Evolutionary conservation across 208 protist species (phyloP).

Genomic region (Leishmania braziliensis): DNA sequence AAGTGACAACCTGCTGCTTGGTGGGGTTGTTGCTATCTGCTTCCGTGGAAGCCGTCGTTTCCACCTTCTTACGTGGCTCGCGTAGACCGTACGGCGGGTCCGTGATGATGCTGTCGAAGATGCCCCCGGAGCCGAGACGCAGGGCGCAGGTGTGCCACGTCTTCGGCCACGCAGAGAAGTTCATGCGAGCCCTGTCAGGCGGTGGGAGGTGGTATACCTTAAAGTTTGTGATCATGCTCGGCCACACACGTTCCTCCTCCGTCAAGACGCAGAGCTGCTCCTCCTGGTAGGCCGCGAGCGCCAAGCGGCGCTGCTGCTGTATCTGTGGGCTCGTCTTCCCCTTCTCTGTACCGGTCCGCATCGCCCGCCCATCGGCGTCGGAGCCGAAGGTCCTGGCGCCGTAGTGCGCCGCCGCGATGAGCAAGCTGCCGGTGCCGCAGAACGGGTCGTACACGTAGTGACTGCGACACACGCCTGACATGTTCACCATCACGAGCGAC

Average conservation of each 20-base stretch:
- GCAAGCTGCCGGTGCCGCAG: constrained; percentile 90
- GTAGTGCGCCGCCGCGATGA: constrained; percentile 84
- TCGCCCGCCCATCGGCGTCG: constrained; percentile 88
- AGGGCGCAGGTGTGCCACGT: constrained; percentile 27
- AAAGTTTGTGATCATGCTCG: constrained; percentile 89
- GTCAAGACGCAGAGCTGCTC: constrained; percentile 39
- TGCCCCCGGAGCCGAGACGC: constrained; percentile 19
- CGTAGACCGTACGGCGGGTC: constrained; percentile 94
- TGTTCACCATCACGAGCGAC: constrained; percentile 91
- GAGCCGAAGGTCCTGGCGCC: constrained; percentile 88
- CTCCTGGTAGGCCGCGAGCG: constrained; percentile 36
- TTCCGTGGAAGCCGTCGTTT: neutral
- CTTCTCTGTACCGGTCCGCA: constrained; percentile 74
- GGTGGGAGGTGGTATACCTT: constrained; percentile 74
- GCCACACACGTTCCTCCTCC: constrained; percentile 43
- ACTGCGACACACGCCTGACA: constrained; percentile 59
- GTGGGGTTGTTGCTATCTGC: neutral
- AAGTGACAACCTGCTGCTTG: neutral
- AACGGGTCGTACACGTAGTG: constrained; percentile 93
- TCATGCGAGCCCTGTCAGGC: constrained; percentile 77
- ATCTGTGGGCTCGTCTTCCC: constrained; percentile 61
- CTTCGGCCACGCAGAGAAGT: constrained; percentile 75
- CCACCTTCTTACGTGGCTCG: constrained; percentile 67
- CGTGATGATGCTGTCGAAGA: constrained; percentile 92
- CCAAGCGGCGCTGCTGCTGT: constrained; percentile 69